Conservation (phyloP, 1,284 basidiomycete species). For the Cutaneotrichosporon sp. region DNA sequence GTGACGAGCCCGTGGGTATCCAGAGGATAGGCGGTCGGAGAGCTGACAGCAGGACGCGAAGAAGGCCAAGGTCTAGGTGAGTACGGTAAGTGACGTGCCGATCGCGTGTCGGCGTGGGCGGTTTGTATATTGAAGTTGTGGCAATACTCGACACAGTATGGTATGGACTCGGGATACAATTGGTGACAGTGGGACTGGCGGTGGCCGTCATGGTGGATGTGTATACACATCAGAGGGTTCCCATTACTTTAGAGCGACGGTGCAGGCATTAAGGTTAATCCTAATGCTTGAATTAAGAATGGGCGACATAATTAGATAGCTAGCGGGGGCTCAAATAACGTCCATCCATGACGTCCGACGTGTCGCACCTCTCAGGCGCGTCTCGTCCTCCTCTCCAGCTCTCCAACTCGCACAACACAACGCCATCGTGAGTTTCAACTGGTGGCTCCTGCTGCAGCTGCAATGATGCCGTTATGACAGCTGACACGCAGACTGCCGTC, state of each 20-base stretch:
- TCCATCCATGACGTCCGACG: neutral
- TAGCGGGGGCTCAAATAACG: neutral
- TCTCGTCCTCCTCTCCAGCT: neutral
- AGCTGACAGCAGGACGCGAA: conserved; percentile 41
- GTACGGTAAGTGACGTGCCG: conserved; percentile 7
- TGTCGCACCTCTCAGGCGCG: neutral
- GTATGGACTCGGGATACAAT: neutral
- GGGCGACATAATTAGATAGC: neutral
- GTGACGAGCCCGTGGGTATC: conserved; percentile 34
- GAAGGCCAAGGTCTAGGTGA: conserved; percentile 50
- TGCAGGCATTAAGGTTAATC: neutral
- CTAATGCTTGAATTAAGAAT: neutral
- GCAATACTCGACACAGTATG: neutral
- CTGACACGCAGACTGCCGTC: neutral
- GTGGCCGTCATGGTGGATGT: too few relatives aligned
- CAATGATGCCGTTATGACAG: neutral
- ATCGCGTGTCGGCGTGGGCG: neutral
- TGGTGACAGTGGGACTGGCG: neutral
- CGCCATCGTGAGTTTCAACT: neutral
- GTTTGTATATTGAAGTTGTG: neutral
- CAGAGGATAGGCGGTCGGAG: neutral
- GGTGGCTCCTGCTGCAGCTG: neutral
- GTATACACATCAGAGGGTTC: too few relatives aligned
- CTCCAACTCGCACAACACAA: neutral
- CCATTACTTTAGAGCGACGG: too few relatives aligned